A percentile compares a stretch with the other conserved stretches of the same genome.
These are phyloP conservation scores for Trametopsis cervina DNA, from an alignment of 768 basidiomycete species.

Conservation along the genomic window DNA sequence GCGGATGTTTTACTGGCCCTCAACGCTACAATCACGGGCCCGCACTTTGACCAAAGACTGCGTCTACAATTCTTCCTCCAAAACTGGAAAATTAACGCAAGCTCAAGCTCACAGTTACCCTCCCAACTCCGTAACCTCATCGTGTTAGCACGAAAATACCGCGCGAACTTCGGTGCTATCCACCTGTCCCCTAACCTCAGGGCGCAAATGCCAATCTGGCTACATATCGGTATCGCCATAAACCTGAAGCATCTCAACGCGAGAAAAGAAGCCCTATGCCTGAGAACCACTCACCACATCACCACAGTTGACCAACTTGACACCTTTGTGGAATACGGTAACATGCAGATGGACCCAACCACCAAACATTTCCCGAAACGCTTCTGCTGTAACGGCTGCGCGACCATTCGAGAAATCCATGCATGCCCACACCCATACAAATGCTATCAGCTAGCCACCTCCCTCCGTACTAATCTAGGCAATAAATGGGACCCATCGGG, in stretches of 20 bases:
- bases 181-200: not conserved
- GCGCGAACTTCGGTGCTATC: not conserved
- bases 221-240: not conserved
- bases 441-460: not conserved
- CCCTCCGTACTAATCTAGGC: not conserved
- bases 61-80: constrained; percentile 1
- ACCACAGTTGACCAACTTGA: not conserved
- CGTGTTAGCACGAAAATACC: not conserved
- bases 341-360: not conserved
- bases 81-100: not conserved
- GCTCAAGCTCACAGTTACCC: not conserved
- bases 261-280: not conserved
- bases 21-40: not conserved
- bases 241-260: not conserved
- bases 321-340: not conserved
- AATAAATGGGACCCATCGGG: not conserved
- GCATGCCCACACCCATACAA: not conserved
- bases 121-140: not conserved
- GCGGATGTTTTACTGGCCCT: not conserved
- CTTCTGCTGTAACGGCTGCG: not conserved
- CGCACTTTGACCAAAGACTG: not conserved
- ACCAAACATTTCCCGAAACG: not conserved
- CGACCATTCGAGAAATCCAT: not conserved
- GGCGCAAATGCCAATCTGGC: not conserved
- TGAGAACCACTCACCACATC: not conserved